A percentile compares a stretch with the other conserved stretches of the same genome.
Evolutionary conservation across 1,139 yeast species (phyloP).

Genomic region (Nadsonia starkeyi-henricii): DNA sequence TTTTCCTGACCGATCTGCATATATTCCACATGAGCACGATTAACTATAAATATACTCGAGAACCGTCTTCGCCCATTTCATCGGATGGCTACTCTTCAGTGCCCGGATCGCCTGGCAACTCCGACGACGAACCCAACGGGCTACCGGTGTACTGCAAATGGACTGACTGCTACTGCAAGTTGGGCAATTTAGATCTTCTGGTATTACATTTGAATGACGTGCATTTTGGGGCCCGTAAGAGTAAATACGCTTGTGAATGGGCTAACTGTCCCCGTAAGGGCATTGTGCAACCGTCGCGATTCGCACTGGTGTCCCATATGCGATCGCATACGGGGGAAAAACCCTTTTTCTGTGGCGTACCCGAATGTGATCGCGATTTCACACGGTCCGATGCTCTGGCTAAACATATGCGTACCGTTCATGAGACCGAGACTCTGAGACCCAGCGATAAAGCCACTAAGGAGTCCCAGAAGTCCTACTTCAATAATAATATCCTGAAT

Average conservation of each 20-base stretch:
- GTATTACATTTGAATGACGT: constrained; percentile 27
- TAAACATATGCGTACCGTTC: constrained; percentile 49
- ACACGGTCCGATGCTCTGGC: constrained; percentile 48
- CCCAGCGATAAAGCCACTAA: constrained; percentile 5
- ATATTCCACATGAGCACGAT: no score
- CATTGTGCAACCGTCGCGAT: constrained; percentile 40
- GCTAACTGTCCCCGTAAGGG: constrained; percentile 43
- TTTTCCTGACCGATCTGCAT: no score
- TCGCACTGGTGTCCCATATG: constrained; percentile 49
- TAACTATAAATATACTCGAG: no score
- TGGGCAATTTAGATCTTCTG: constrained; percentile 20
- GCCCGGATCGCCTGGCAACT: constrained; percentile 5
- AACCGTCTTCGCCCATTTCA: constrained; percentile 1
- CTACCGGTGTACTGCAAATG: constrained; percentile 5
- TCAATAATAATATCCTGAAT: constrained; percentile 3
- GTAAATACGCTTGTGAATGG: constrained; percentile 49
- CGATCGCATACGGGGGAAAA: constrained; percentile 55
- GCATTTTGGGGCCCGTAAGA: constrained; percentile 27
- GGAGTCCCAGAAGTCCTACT: constrained; percentile 4
- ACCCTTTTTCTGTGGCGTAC: constrained; percentile 54
- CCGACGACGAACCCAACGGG: constrained; percentile 6
- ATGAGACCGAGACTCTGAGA: constrained; percentile 29
- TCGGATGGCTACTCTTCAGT: constrained; percentile 7
- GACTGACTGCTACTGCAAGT: constrained; percentile 4
- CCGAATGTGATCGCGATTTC: constrained; percentile 53